Evolutionary conservation across 257 asterid species (phyloP).

Genomic region (Hygrophila difformis): DNA sequence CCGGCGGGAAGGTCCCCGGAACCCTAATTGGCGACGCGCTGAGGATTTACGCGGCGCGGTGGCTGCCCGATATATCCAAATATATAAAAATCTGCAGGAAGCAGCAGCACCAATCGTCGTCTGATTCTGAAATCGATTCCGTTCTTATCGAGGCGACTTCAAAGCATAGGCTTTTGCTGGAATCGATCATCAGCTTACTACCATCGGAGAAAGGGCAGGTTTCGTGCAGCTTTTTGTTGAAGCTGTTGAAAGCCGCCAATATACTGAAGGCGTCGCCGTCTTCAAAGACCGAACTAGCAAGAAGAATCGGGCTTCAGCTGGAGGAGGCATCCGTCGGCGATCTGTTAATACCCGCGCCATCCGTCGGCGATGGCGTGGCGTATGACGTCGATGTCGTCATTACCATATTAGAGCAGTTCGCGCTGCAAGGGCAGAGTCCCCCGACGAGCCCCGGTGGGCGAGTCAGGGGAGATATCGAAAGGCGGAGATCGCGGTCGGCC

Average conservation of each 20-base stretch:
- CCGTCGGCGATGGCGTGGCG: slow-evolving; percentile 18
- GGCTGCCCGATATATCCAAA: slow-evolving; percentile 54
- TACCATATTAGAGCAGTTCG: slow-evolving; percentile 59
- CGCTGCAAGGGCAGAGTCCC: slow-evolving; percentile 70
- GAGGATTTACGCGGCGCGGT: slow-evolving; percentile 58
- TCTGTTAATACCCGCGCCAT: slow-evolving; percentile 49
- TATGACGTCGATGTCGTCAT: slow-evolving; percentile 62
- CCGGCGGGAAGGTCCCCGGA: slow-evolving; percentile 57
- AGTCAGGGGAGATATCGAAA: slow-evolving; percentile 28
- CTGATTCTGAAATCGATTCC: slow-evolving; percentile 18
- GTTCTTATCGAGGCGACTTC: slow-evolving; percentile 26
- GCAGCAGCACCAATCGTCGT: too few species aligned
- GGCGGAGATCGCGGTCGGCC: slow-evolving; percentile 67
- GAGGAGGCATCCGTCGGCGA: slow-evolving; percentile 72
- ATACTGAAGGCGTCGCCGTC: slow-evolving; percentile 64
- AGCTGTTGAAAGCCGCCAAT: slow-evolving; percentile 64
- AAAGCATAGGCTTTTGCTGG: slow-evolving; percentile 57
- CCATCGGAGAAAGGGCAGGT: slow-evolving; percentile 66
- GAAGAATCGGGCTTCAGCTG: slow-evolving; percentile 52
- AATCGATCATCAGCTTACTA: slow-evolving; percentile 68
- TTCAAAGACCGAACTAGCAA: slow-evolving; percentile 54
- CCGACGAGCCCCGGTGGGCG: slow-evolving; percentile 51
- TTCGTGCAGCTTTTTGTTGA: slow-evolving; percentile 73
- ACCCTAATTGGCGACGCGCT: slow-evolving; percentile 66
- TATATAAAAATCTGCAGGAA: slow-evolving; percentile 18